Percentiles rank a stretch among this genome's conserved stretches.
Conservation (phyloP, 2,329 filamentous ascomycete genomes). For the Cladosporium velox region DNA sequence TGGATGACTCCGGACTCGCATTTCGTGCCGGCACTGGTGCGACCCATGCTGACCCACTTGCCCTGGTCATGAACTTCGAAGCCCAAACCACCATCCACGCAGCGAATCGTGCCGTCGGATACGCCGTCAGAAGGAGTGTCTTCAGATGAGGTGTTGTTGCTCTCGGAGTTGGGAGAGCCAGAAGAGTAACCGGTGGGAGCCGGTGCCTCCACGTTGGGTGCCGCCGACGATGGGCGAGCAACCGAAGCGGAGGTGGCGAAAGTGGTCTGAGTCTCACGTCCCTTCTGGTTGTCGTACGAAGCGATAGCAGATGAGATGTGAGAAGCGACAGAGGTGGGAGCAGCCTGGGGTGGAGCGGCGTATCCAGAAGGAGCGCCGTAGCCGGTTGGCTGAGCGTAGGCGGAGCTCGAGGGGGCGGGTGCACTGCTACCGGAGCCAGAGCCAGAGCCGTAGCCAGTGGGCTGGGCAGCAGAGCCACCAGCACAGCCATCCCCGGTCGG, state of each 20-base stretch:
- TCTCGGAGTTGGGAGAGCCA: neutral
- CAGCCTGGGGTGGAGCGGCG: neutral
- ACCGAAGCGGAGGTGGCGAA: conserved; percentile 14
- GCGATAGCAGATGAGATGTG: neutral
- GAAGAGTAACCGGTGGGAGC: conserved; percentile 19
- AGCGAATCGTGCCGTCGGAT: no score
- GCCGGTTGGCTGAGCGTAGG: conserved; percentile 22
- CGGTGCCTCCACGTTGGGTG: neutral
- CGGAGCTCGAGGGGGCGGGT: neutral
- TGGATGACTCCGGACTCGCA: no score
- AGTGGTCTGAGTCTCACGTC: conserved; percentile 11
- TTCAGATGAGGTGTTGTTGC: conserved; percentile 5
- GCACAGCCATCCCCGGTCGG: neutral
- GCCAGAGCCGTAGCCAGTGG: conserved; percentile 22
- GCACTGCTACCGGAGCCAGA: neutral
- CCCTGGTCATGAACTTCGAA: no score
- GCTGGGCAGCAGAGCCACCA: conserved; percentile 25
- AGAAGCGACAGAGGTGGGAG: no score
- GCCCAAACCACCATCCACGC: no score
- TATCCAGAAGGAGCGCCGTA: neutral
- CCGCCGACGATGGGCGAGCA: conserved; percentile 4
- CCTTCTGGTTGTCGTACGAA: conserved; percentile 8
- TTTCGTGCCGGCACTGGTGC: no score
- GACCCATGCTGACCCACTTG: no score
- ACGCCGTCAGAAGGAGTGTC: no score